Percentiles rank a stretch among this genome's conserved stretches.
Evolutionary conservation across 139 green algal species (phyloP).

Genomic region (Tetradesmus lagerheimii): DNA sequence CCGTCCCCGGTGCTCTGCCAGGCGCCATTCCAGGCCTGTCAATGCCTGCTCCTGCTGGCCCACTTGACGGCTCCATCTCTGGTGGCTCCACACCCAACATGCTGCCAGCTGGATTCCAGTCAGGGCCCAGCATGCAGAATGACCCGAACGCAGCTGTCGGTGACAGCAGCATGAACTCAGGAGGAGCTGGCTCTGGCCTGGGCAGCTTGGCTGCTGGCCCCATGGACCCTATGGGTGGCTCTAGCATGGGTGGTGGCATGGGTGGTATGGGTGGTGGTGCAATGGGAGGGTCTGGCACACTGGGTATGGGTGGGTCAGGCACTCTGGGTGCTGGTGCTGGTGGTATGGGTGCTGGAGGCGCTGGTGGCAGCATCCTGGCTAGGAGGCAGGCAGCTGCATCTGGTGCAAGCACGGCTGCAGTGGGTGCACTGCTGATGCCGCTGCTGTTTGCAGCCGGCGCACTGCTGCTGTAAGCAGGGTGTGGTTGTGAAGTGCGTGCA

Average conservation of each 20-base stretch:
- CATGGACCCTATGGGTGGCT: neutral
- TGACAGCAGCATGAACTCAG: neutral
- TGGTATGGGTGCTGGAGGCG: neutral
- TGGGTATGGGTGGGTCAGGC: slow-evolving; percentile 4
- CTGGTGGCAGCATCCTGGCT: neutral
- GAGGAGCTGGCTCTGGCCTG: slow-evolving; percentile 3
- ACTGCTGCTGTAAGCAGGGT: neutral
- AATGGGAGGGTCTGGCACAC: neutral
- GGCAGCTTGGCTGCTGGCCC: slow-evolving; percentile 23
- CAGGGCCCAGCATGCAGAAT: neutral
- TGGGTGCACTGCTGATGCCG: neutral
- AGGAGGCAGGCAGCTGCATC: slow-evolving; percentile 6
- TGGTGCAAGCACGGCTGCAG: neutral
- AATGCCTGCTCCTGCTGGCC: neutral
- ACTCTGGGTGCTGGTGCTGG: neutral
- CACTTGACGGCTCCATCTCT: slow-evolving; percentile 10
- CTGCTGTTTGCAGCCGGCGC: neutral
- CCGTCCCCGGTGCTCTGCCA: neutral
- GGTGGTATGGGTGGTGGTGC: neutral
- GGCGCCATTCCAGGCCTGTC: slow-evolving; percentile 10
- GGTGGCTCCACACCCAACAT: neutral
- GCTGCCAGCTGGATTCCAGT: slow-evolving; percentile 6
- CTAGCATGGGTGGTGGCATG: neutral
- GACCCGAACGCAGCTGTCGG: slow-evolving; percentile 14
- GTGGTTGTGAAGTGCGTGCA: neutral